A percentile compares a stretch with the other conserved stretches of the same genome.
phyloP scores from a whole-genome alignment of 331 rosid genomes.

The Rhamnella rubrinervis region DNA sequence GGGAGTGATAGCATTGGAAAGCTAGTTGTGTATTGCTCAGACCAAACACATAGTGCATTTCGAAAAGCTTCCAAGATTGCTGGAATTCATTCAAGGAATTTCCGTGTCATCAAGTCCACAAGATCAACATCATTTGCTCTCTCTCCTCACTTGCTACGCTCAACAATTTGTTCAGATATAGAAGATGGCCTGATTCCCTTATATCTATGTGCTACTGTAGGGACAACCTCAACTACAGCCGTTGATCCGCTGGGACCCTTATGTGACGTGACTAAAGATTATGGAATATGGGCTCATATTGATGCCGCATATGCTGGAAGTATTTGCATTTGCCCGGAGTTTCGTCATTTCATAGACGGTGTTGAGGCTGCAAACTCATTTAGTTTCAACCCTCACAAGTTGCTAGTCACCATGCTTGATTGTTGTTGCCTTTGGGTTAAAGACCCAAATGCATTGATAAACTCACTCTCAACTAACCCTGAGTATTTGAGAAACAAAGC shows the following conservation, averaged over 20 bases:
- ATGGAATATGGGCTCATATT: conserved; percentile 17
- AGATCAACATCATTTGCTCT: conserved; percentile 11
- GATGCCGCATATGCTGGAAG: not conserved
- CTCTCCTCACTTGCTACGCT: conserved; percentile 16
- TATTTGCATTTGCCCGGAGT: not conserved
- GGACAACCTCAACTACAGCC: conserved; percentile 39
- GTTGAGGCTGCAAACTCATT: not conserved
- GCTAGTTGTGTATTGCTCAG: conserved; percentile 38
- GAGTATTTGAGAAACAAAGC: not conserved
- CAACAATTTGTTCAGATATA: conserved; percentile 16
- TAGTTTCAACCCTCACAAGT: not conserved
- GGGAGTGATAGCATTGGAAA: conserved; percentile 18
- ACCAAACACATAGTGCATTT: conserved; percentile 36
- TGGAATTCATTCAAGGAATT: conserved; percentile 21
- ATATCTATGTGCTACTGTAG: conserved; percentile 29
- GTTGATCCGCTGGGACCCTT: conserved; percentile 35
- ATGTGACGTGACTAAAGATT: conserved; percentile 16
- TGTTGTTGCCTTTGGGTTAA: not conserved
- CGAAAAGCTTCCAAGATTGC: conserved; percentile 29
- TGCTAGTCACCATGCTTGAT: not conserved
- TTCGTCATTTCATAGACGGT: not conserved
- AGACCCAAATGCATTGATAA: not conserved
- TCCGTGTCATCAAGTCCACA: conserved; percentile 25
- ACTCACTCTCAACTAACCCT: not conserved
- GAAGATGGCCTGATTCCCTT: conserved; percentile 29